Base-by-base conservation (phyloP, 1,284 basidiomycete genomes). In the Trametes versicolor region DNA sequence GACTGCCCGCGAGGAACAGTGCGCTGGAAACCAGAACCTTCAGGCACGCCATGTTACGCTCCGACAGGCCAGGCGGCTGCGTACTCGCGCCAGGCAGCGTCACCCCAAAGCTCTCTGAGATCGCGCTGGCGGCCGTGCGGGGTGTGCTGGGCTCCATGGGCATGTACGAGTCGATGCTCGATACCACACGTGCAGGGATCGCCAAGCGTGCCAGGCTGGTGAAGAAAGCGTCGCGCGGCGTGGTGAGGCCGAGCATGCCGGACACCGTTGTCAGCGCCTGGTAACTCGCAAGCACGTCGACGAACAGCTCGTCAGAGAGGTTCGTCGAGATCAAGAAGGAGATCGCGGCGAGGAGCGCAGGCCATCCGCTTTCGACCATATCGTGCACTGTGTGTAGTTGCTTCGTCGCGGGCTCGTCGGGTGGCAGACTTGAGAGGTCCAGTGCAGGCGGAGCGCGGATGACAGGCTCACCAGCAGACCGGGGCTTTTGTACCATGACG, bases 191-290 rank as follows among this genome's bases (percentile, higher is more conserved):
- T 0, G 93, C 87, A 0, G 97, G 97, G 10, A 98, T 93, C 0
- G 96, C 92, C 66, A 95, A 92, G 68, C 95, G 94, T 21, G 94
- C 88, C 13, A 99, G 85, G 49, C 89, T 92, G 23, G 89, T 93
- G 72, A 99, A 88, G 77, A 99, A 94, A 0, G 96, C 95, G 70
- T 99, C 96, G n/a, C 97, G 87, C 0, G 96, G 95, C 0, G 94
- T 97, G 0, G 83, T 80, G 5, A 99, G 83, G 1, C 87, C 88
- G 13, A 98, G 87, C 76, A 94, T 92, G n/a, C 97, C 97, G 34
- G 94, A 91, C 1, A 95, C 94, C 62, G 94, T 92, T 4, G 93
- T 93, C 76, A 98, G 88, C 39, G 91, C 90, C 71, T 96, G 93
- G 69, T 94, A 89, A 61, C 91, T 91, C 1, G 89, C 84, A 13